Percentiles rank a stretch among this genome's conserved stretches.
These are phyloP conservation scores for Hypsizygus marmoreus DNA, from an alignment of 768 basidiomycete genomes.

Conservation along the genomic window DNA sequence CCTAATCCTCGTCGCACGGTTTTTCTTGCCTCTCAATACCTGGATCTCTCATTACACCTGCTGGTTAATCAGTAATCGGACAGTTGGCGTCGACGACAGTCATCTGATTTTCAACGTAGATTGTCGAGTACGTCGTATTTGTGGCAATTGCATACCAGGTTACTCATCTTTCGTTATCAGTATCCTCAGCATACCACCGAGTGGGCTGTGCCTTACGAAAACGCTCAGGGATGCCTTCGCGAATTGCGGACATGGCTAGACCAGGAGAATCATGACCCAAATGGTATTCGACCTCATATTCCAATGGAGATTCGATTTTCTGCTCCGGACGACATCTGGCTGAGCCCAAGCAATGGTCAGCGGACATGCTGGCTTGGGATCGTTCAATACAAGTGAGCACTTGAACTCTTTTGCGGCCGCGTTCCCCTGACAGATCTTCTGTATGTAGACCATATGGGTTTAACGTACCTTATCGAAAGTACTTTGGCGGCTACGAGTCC, in stretches of 20 bases:
- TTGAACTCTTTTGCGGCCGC: slow-evolving; percentile 6
- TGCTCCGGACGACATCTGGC: slow-evolving; percentile 88
- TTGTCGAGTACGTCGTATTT: slow-evolving; percentile 72
- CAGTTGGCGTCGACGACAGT: slow-evolving; percentile 73
- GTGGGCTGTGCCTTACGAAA: slow-evolving; percentile 83
- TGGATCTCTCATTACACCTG: slow-evolving; percentile 64
- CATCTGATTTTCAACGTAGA: slow-evolving; percentile 91
- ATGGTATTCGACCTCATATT: slow-evolving; percentile 87
- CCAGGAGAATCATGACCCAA: slow-evolving; percentile 60
- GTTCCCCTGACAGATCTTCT: slow-evolving; percentile 4
- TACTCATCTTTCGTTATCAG: slow-evolving; percentile 37
- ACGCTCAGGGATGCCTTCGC: slow-evolving; percentile 65
- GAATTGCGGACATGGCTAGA: slow-evolving; percentile 76
- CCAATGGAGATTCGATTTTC: slow-evolving; percentile 92
- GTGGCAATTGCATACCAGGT: not conserved
- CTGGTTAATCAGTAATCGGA: slow-evolving; percentile 62
- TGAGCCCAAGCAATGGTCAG: slow-evolving; percentile 83
- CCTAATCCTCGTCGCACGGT: slow-evolving; percentile 76
- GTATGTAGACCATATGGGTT: slow-evolving; percentile 86
- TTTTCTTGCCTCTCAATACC: slow-evolving; percentile 60
- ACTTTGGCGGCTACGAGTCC: slow-evolving; percentile 76
- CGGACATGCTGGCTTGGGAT: slow-evolving; percentile 95
- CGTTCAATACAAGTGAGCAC: slow-evolving; percentile 88
- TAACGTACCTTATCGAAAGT: slow-evolving; percentile 75
- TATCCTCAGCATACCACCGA: slow-evolving; percentile 94